Conservation (phyloP, 1,284 basidiomycete species). For the Malassezia slooffiae region DNA sequence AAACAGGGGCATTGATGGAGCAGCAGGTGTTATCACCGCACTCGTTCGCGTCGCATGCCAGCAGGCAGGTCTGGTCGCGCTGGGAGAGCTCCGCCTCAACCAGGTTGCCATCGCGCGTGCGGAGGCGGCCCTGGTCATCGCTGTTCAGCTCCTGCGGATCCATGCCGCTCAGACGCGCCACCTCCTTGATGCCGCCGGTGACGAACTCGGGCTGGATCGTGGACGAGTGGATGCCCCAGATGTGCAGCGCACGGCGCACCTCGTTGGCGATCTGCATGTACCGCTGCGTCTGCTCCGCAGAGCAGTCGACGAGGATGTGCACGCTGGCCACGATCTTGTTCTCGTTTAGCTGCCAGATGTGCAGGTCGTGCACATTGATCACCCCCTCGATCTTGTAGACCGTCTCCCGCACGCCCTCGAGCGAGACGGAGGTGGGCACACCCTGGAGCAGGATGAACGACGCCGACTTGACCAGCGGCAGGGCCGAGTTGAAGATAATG, state of each 20-base stretch:
- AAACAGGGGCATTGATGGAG: not conserved
- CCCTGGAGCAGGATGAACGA: conserved; percentile 95
- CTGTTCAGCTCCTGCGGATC: conserved; percentile 24
- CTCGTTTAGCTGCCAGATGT: conserved; percentile 88
- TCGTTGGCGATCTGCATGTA: conserved; percentile 82
- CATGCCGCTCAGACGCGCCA: conserved; percentile 32
- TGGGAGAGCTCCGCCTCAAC: conserved; percentile 33
- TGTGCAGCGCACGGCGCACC: conserved; percentile 71
- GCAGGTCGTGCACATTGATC: conserved; percentile 72
- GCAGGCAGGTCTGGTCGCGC: conserved; percentile 32
- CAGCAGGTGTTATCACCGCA: conserved; percentile 37
- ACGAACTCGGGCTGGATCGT: conserved; percentile 46
- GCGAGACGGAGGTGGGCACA: conserved; percentile 75
- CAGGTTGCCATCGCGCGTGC: conserved; percentile 29
- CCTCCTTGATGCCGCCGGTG: conserved; percentile 33
- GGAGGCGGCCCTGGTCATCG: conserved; percentile 22
- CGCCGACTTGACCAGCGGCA: conserved; percentile 85
- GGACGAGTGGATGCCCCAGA: conserved; percentile 80
- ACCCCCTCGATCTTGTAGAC: conserved; percentile 77
- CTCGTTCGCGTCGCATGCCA: conserved; percentile 34
- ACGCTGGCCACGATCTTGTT: conserved; percentile 87
- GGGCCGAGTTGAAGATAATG: conserved; percentile 90
- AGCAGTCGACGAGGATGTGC: conserved; percentile 70
- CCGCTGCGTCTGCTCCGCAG: conserved; percentile 50
- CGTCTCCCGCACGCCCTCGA: conserved; percentile 70